Evolutionary conservation across 2,329 filamentous ascomycete species (phyloP), one percentile per base, ranked within the genome.

Genomic region (Phialemonium atrogriseum): DNA sequence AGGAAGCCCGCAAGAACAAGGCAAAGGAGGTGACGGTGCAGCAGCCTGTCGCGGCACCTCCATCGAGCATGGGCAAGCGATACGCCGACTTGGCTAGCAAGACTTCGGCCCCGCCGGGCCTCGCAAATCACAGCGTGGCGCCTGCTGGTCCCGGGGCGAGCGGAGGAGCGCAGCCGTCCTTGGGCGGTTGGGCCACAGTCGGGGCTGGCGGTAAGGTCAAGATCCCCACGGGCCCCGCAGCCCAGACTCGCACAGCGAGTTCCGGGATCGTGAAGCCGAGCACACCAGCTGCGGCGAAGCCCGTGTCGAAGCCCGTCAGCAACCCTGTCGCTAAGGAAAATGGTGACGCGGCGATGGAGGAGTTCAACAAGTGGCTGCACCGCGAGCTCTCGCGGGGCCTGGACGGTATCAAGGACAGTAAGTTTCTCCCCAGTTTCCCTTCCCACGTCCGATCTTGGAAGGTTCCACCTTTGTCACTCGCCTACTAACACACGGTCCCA

Each of bases 11-110:
- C 42, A 98, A 98, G 69, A 79, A 82, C 48, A 85, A 82, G 54
- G 73, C 77, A 2, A 65, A 59, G 42, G 66, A 74, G 28, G 46
- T 56, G 6, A 59, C 68, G 3, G 55, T 58, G 4, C 73, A 75
- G 45, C 57, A 64, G 15, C 62, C 56, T 16, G 51, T 56, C 15
- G 55, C 66, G 9, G n/a, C n/a, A n/a, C 59, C 68, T 14, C 54
- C 64, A 12, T 56, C 67, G 24, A 55, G 67, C 8, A 59, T 61
- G 39, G 82, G 84, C 23, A 96, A 96, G 66, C 83, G 89, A 34
- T 96, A 96, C 56, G 89, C 91, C 13, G 91, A 95, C 55, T 75
- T 98, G 17, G 91, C 91, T 6, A 78, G 86, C 55, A 95, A 95
- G 65, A 68, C 58, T 20, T 47, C 36, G 21, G 48, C 45, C 14